Base-by-base conservation (phyloP, 164 flowering plant genomes). In the Sextonia rubra region DNA sequence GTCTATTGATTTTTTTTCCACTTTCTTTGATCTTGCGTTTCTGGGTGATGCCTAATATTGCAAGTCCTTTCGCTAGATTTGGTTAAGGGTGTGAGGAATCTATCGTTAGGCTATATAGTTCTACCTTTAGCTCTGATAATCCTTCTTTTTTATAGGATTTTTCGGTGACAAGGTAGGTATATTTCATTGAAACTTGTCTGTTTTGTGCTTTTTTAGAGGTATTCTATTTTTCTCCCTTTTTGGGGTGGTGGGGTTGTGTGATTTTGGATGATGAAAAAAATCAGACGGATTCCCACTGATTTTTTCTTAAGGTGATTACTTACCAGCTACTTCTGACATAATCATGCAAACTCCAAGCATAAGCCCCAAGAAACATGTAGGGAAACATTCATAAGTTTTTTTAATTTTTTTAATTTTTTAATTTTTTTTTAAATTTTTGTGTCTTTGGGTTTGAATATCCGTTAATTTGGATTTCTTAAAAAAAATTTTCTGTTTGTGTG, bases 211-310 rank as follows among this genome's bases (percentile, higher is more conserved):
- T 8, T 23, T 23, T 56, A 27, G 30, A 4, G 3, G 17, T 30
- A 64, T 58, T 47, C 3, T 72, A 37, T 37, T 12, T 58, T 23
- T 23, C 3, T 12, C 37, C 26, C 47, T 44, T 14, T 47, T 3
- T 12, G 18, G 60, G 15, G 58, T 52, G 58, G n/a, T 20, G n/a
- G n/a, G 58, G 58, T 52, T 1, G 32, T 23, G 23, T 74, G 80
- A 60, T 74, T 49, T 22, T 20, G 84, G 66, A 72, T 83, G 88
- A 85, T 80, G 88, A 83, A 69, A 75, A 8, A 73, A 83, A 83
- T 83, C 86, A 79, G 76, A 71, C 86, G 88, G 88, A 85, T 85
- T 85, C 88, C 88, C 88, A 82, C 55, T 85, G 88, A 85, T 79
- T 69, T 30, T 30, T 60, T 29, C 9, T 37, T 12, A 60, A 66